phyloP scores from a whole-genome alignment of 1,139 yeast genomes.

The Yamadazyma dendronema region DNA sequence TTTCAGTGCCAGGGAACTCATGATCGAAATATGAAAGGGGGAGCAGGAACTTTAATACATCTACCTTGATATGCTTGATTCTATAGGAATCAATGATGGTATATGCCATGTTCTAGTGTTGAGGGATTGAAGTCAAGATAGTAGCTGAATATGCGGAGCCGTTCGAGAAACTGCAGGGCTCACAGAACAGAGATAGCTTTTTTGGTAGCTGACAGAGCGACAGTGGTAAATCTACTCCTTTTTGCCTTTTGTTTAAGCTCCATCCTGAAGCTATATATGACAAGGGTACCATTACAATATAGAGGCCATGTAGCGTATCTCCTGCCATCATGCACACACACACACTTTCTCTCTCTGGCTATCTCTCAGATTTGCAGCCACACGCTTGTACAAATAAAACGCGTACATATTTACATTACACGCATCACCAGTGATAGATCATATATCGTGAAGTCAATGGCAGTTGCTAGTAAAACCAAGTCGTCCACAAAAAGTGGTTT shows the following conservation, averaged over 20 bases:
- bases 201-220: too few relatives aligned
- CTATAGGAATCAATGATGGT: constrained; percentile 28
- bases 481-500: neutral
- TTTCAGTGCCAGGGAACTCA: constrained; percentile 13
- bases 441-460: neutral
- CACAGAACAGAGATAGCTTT: too few relatives aligned
- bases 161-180: neutral
- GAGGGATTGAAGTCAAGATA: neutral
- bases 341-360: too few relatives aligned
- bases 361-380: too few relatives aligned
- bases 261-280: too few relatives aligned
- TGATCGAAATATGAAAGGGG: constrained; percentile 26
- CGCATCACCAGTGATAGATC: neutral
- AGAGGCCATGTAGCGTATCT: too few relatives aligned
- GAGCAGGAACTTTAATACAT: constrained; percentile 23
- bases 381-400: neutral
- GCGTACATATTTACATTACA: neutral
- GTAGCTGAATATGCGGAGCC: neutral
- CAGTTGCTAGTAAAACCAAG: neutral
- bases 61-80: constrained; percentile 26
- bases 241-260: too few relatives aligned
- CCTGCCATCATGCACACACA: too few relatives aligned
- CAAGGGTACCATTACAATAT: too few relatives aligned
- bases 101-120: constrained; percentile 6
- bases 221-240: too few relatives aligned